Percentiles rank a stretch among this genome's conserved stretches.
These are phyloP conservation scores for Chaetomium sp. DNA, from an alignment of 2,329 filamentous ascomycete species.

Conservation along the genomic window DNA sequence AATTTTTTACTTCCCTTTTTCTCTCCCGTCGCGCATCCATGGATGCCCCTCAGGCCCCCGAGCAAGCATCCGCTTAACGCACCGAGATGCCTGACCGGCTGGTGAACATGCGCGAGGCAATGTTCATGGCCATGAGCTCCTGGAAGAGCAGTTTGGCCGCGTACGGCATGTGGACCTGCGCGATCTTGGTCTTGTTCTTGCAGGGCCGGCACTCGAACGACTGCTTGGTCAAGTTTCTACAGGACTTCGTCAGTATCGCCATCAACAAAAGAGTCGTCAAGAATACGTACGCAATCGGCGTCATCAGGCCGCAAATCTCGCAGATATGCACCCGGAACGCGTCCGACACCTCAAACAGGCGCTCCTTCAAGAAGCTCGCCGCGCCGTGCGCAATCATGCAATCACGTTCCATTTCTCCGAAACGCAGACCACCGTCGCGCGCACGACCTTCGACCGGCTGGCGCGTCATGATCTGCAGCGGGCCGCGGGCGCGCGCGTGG, in stretches of 20 bases:
- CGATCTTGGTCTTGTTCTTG: conserved; percentile 99
- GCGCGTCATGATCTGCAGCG: conserved; percentile 93
- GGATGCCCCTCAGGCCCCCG: not conserved
- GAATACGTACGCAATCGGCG: conserved; percentile 87
- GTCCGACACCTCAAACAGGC: conserved; percentile 95
- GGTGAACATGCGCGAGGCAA: conserved; percentile 96
- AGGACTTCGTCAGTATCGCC: conserved; percentile 40
- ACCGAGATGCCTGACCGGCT: conserved; percentile 75
- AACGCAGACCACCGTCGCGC: conserved; percentile 94
- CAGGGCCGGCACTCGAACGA: conserved; percentile 96
- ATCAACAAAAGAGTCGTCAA: not conserved
- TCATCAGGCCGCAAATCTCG: conserved; percentile 98
- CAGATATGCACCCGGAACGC: conserved; percentile 98
- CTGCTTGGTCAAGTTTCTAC: conserved; percentile 87
- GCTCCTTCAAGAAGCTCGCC: conserved; percentile 94
- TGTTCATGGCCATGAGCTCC: conserved; percentile 97
- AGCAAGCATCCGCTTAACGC: conserved; percentile 50
- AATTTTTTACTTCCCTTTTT: conserved; percentile 12
- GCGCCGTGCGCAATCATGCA: conserved; percentile 99
- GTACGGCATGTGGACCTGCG: conserved; percentile 96
- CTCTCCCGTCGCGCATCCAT: not conserved
- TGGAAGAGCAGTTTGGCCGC: conserved; percentile 98
- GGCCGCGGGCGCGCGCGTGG: conserved; percentile 94
- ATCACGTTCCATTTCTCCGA: conserved; percentile 99
- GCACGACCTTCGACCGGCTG: conserved; percentile 99